Evolutionary conservation across 768 basidiomycete genomes (phyloP), one percentile per base, ranked within the genome.

Genomic region (Cantharellus cinnabarinus): DNA sequence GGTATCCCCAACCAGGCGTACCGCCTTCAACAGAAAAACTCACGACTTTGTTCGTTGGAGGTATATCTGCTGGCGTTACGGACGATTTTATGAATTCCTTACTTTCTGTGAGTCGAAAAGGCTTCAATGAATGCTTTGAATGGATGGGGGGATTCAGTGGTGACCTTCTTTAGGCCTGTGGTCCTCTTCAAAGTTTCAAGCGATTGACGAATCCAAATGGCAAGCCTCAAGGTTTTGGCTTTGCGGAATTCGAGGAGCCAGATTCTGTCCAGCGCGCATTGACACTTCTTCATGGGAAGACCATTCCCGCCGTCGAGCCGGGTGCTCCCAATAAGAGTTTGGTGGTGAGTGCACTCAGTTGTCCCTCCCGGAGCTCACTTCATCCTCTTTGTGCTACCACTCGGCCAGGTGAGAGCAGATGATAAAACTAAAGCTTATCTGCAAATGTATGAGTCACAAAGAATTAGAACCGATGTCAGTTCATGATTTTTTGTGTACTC

Each of bases 181-280:
- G 95, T 10, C 79, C 82, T 2, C 74, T 97, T 61, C 81, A 81
- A 61, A 89, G 87, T 0, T 87, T 99, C 72, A 97, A 93, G 65
- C 83, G 93, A 14, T 80, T 93, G 34, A 86, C 88, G 52, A 93
- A 90, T 2, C 88, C 90, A 35, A 82, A 86, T 15, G 89, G 93
- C 66, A 89, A 93, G 69, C 86, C 93, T 3, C 88, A 93, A 73
- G 90, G 89, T 2, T 98, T 98, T 67, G 95, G 93, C 5, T 99
- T 98, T 70, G 94, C 89, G 55, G 88, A 94, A 69, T 98, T 79
- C 67, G 87, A 93, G 68, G 93, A 93, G 58, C 89, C 94, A 10
- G 87, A 93, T 68, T 81, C 84, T 61, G 91, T 95, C 2, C 71
- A 93, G 62, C 77, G 93, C 62, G 88, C 81, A 50, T 70, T 85